A percentile compares a stretch with the other conserved stretches of the same genome.
Evolutionary conservation across 2,329 filamentous ascomycete species (phyloP).

Genomic region (Aspergillus puulaauensis): DNA sequence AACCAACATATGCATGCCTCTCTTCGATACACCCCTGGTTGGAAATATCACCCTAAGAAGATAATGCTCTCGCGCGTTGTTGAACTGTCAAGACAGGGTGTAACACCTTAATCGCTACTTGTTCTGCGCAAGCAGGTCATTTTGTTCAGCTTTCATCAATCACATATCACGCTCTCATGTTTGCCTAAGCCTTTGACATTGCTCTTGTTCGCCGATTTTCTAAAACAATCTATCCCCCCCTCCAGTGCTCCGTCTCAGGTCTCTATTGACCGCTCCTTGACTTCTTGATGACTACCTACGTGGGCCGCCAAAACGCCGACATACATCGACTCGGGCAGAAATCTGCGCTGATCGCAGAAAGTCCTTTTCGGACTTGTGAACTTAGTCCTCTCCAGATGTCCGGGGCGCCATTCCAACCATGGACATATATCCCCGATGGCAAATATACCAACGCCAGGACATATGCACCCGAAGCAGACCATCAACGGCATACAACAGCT

Average conservation of each 20-base stretch:
- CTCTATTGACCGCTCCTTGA: neutral
- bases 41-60: constrained; percentile 7
- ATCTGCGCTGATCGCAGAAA: constrained; percentile 7
- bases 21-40: constrained; percentile 7
- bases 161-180: neutral
- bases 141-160: neutral
- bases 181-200: constrained; percentile 5
- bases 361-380: neutral
- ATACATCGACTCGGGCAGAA: neutral
- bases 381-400: constrained; percentile 30
- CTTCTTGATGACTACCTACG: constrained; percentile 15
- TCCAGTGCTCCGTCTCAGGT: neutral
- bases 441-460: constrained; percentile 20
- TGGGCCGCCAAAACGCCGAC: neutral
- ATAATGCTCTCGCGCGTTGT: constrained; percentile 5
- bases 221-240: neutral
- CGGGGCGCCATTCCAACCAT: constrained; percentile 28
- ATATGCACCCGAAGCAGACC: constrained; percentile 16
- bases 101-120: neutral
- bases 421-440: constrained; percentile 26
- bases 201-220: constrained; percentile 6
- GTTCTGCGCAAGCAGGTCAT: neutral
- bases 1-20: constrained; percentile 18
- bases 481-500: constrained; percentile 13
- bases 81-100: neutral